Evolutionary conservation across 2,329 filamentous ascomycete genomes (phyloP).

Genomic region (Sporothrix dimorphospora): DNA sequence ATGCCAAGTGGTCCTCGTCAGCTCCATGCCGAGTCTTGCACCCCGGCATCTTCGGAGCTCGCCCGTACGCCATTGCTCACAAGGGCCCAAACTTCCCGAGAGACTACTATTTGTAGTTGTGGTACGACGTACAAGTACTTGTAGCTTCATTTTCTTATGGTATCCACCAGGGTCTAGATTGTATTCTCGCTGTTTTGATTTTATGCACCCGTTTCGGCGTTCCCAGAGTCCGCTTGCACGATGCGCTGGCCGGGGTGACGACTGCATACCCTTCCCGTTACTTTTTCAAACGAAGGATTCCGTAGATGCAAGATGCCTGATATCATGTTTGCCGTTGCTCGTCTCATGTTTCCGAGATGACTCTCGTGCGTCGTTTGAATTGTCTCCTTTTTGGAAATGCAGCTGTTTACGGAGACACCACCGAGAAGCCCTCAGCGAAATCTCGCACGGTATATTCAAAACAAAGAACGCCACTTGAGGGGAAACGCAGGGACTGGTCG

Average conservation of each 20-base stretch:
- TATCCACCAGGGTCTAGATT: not conserved
- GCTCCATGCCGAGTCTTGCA: not conserved
- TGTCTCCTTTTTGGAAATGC: not conserved
- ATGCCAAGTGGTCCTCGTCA: not conserved
- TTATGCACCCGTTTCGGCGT: not conserved
- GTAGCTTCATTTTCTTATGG: not conserved
- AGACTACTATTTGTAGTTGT: not conserved
- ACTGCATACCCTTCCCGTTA: not conserved
- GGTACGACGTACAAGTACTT: not conserved
- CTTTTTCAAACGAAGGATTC: not conserved
- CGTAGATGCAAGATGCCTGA: not conserved
- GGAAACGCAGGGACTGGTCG: too few species aligned
- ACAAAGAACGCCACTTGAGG: too few species aligned
- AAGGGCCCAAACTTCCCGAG: not conserved
- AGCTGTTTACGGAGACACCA: not conserved
- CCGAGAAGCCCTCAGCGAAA: too few species aligned
- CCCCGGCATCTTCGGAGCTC: not conserved
- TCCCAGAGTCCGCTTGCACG: not conserved
- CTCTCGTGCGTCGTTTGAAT: not conserved
- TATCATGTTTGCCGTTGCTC: not conserved
- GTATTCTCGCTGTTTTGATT: not conserved
- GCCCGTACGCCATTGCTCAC: not conserved
- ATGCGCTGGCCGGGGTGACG: not conserved
- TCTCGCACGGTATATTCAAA: too few species aligned
- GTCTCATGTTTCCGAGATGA: not conserved